phyloP scores from a whole-genome alignment of 169 alveolate genomes.

The Plasmodium vinckei region DNA sequence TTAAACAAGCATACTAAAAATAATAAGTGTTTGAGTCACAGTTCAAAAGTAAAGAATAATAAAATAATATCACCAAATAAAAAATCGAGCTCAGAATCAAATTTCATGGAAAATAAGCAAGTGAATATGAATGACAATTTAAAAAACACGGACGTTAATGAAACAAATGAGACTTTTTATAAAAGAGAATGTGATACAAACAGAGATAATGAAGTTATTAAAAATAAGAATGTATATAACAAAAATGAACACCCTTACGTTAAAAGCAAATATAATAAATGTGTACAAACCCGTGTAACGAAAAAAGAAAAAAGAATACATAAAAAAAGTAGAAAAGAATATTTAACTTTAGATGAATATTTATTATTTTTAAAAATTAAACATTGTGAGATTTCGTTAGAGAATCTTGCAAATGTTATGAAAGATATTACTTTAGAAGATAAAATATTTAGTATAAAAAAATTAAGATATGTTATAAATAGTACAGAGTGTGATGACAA shows the following conservation, averaged over 20 bases:
- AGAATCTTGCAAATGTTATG: slow-evolving; percentile 18
- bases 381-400: slow-evolving; percentile 31
- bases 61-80: no score
- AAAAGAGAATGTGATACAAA: no score
- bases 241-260: neutral
- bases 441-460: slow-evolving; percentile 39
- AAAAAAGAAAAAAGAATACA: neutral
- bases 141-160: no score
- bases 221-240: neutral
- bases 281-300: neutral
- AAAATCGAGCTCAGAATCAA: no score
- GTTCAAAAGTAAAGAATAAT: no score
- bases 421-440: slow-evolving; percentile 27
- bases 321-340: slow-evolving; percentile 12
- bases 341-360: slow-evolving; percentile 61
- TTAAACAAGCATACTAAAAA: no score
- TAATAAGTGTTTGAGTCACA: no score
- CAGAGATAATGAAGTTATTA: neutral
- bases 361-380: slow-evolving; percentile 69
- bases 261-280: neutral
- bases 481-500: slow-evolving; percentile 24
- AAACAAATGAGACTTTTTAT: no score
- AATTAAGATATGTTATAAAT: slow-evolving; percentile 43
- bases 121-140: no score
- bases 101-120: no score